Percentiles rank a stretch among this genome's conserved stretches.
Conservation (phyloP, 257 asterid genomes). For the Rubia yunnanensis region DNA sequence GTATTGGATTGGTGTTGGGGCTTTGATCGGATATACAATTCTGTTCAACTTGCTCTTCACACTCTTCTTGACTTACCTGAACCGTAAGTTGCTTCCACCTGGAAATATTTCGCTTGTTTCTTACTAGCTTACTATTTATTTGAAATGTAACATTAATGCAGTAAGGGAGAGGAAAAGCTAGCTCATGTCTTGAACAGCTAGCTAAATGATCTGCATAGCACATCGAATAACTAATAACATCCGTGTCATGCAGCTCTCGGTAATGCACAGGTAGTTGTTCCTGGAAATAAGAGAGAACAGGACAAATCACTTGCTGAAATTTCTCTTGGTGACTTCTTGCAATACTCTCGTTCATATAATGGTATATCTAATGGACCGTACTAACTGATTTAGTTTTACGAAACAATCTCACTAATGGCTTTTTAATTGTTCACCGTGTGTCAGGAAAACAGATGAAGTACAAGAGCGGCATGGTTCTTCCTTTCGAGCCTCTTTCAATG, state of each 20-base stretch:
- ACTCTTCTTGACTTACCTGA: constrained; percentile 56
- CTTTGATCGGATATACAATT: constrained; percentile 73
- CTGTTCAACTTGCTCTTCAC: constrained; percentile 76
- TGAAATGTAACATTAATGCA: not conserved
- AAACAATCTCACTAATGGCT: not conserved
- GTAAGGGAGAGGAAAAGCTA: not conserved
- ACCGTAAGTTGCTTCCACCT: constrained; percentile 47
- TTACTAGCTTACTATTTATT: constrained; percentile 1
- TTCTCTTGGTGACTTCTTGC: constrained; percentile 67
- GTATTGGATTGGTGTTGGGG: constrained; percentile 94
- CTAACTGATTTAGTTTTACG: not conserved
- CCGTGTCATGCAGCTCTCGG: constrained; percentile 48
- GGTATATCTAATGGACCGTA: constrained; percentile 32
- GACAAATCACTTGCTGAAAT: constrained; percentile 30
- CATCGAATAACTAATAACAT: not conserved
- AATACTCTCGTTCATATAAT: constrained; percentile 64
- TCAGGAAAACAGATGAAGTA: constrained; percentile 61
- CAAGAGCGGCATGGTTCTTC: constrained; percentile 77
- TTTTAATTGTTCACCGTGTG: not conserved
- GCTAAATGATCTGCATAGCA: not conserved
- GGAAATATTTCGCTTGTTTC: constrained; percentile 5
- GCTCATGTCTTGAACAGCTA: not conserved
- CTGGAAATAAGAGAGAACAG: constrained; percentile 44
- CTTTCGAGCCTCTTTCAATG: constrained; percentile 79
- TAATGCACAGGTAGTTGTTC: constrained; percentile 58